Evolutionary conservation across 768 basidiomycete species (phyloP), one percentile per base, ranked within the genome.

Genomic region (Lactarius psammicola): DNA sequence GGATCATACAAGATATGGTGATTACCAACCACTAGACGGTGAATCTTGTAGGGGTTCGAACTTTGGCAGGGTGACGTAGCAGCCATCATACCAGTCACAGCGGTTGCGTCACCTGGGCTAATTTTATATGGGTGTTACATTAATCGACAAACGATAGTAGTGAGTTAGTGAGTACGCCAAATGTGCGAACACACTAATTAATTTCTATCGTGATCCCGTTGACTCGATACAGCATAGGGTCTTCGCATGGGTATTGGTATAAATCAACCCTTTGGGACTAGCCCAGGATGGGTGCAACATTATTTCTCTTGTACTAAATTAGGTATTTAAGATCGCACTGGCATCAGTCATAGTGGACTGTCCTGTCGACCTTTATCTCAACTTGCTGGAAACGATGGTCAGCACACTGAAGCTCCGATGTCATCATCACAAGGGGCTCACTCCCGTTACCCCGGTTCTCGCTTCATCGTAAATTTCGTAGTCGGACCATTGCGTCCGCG

Each of bases 311-410:
- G 18, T 23, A 34, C 6, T 20, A 17, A 18, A 31, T 33, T 10
- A 17, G 18, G 31, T 33, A 26, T 10, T 42, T 20, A 2, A 51
- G 23, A 51, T 6, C 49, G 49, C 49, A n/a, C 4, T 11, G 23
- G 49, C 26, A 13, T 65, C 20, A 65, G 9, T 26, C 56, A 26
- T 51, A 59, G 1, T 59, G 64, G 7, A 68, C 40, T 23, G 55
- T 56, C 36, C 28, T 55, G 36, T 66, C 56, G 15, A 66, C 18
- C 31, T 61, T 68, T 38, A 68, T 61, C 46, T 65, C 54, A 28
- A 66, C 10, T 36, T 30, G 44, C 67, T 68, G 26, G 3, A 34
- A 34, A 26, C 2, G 9, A 33, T 20, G n/a, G n/a, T 59, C 51
- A 64, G 36, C 9, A 31, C 15, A 55, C 30, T 33, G 54, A 18